phyloP scores from a whole-genome alignment of 2,329 filamentous ascomycete genomes.

The Gremmenia infestans region DNA sequence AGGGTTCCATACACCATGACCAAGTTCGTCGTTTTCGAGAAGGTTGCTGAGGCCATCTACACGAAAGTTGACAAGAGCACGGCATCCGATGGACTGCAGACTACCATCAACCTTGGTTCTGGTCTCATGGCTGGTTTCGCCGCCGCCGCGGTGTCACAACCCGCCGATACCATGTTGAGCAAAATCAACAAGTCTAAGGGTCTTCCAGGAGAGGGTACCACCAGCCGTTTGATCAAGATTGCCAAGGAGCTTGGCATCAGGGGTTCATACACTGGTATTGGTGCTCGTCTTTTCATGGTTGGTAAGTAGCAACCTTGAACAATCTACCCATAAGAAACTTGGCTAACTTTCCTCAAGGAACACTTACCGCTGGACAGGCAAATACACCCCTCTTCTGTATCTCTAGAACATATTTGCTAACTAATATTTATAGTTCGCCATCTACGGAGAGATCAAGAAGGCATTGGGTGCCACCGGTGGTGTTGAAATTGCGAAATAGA shows the following conservation, averaged over 20 bases:
- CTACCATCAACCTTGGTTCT: slow-evolving; percentile 72
- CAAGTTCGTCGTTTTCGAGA: slow-evolving; percentile 94
- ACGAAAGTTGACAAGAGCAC: slow-evolving; percentile 63
- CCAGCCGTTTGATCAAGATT: slow-evolving; percentile 80
- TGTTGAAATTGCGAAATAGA: slow-evolving; percentile 59
- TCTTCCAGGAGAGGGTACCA: slow-evolving; percentile 78
- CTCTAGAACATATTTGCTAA: not conserved
- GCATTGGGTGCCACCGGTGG: slow-evolving; percentile 66
- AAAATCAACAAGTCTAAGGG: slow-evolving; percentile 97
- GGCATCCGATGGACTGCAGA: slow-evolving; percentile 65
- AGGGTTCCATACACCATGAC: slow-evolving; percentile 91
- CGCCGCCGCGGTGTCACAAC: slow-evolving; percentile 81
- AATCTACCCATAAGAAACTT: not conserved
- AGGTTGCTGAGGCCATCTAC: slow-evolving; percentile 74
- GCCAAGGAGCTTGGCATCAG: slow-evolving; percentile 76
- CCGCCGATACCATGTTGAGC: slow-evolving; percentile 87
- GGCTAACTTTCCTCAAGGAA: not conserved
- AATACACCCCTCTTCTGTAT: not conserved
- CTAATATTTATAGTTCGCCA: slow-evolving; percentile 60
- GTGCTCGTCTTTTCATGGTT: slow-evolving; percentile 69
- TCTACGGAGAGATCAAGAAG: slow-evolving; percentile 75
- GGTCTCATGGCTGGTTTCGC: slow-evolving; percentile 80
- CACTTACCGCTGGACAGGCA: slow-evolving; percentile 9
- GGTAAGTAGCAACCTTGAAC: slow-evolving; percentile 17
- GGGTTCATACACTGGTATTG: slow-evolving; percentile 76